Conservation (phyloP, 2,329 filamentous ascomycete genomes). For the Penicillium sp. region DNA sequence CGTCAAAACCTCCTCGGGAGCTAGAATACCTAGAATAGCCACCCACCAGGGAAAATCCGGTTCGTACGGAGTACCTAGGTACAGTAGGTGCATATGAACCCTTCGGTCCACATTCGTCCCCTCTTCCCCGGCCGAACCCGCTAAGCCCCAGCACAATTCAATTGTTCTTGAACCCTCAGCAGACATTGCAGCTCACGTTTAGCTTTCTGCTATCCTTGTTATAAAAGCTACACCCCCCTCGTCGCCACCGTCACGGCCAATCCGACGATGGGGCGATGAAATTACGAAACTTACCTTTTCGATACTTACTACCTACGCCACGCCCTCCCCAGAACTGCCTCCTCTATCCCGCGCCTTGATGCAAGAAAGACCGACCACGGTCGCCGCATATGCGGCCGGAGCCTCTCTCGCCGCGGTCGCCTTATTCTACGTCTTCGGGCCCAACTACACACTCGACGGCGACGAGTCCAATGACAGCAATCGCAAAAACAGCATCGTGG, state of each 20-base stretch:
- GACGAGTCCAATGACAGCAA: constrained; percentile 58
- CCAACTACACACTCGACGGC: constrained; percentile 92
- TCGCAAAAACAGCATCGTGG: constrained; percentile 83
- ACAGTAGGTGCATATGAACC: constrained; percentile 13
- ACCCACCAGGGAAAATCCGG: too few species aligned
- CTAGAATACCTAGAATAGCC: too few species aligned
- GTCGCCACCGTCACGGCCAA: constrained; percentile 1
- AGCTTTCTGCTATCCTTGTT: neutral
- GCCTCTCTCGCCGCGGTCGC: constrained; percentile 92
- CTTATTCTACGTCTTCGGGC: constrained; percentile 93
- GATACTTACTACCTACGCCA: constrained; percentile 8
- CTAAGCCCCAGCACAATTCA: constrained; percentile 10
- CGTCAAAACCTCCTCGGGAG: too few species aligned
- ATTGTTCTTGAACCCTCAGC: constrained; percentile 3
- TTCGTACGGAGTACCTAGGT: too few species aligned
- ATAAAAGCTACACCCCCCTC: neutral
- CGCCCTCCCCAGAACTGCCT: constrained; percentile 2
- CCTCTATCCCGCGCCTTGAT: constrained; percentile 45
- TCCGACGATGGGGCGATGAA: constrained; percentile 20
- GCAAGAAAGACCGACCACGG: constrained; percentile 76
- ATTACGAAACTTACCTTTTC: constrained; percentile 9
- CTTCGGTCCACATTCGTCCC: constrained; percentile 19
- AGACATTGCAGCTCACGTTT: neutral
- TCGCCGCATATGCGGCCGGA: constrained; percentile 89
- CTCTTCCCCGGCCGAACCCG: constrained; percentile 17